phyloP scores from a whole-genome alignment of 1,139 yeast genomes.

The Hansenula lynferdii region DNA sequence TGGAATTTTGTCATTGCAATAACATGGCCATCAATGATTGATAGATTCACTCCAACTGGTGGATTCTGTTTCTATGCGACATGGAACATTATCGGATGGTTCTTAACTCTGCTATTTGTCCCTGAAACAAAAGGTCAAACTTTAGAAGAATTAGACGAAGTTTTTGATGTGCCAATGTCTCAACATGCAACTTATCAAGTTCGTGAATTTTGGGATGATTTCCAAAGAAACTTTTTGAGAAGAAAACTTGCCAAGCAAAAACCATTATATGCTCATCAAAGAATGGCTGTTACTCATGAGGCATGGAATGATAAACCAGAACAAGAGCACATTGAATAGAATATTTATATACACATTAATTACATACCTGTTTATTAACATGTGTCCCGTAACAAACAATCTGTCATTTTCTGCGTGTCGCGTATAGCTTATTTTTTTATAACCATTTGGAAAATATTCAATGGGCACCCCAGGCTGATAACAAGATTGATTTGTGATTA shows the following conservation, averaged over 20 bases:
- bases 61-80: slow-evolving; percentile 86
- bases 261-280: slow-evolving; percentile 47
- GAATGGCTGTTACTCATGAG: slow-evolving; percentile 50
- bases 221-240: slow-evolving; percentile 30
- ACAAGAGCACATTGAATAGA: slow-evolving; percentile 33
- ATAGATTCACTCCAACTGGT: slow-evolving; percentile 64
- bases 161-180: slow-evolving; percentile 46
- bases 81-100: slow-evolving; percentile 70
- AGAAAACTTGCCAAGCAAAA: slow-evolving; percentile 40
- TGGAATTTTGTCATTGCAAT: slow-evolving; percentile 71
- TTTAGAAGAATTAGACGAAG: slow-evolving; percentile 63
- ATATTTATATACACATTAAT: background rate
- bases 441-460: no score
- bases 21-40: slow-evolving; percentile 68
- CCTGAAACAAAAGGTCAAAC: slow-evolving; percentile 66
- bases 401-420: no score
- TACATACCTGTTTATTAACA: background rate
- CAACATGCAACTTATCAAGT: slow-evolving; percentile 53
- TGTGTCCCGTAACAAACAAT: background rate
- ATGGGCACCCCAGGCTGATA: no score
- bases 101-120: slow-evolving; percentile 53
- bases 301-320: slow-evolving; percentile 55
- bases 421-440: no score
- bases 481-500: no score
- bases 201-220: slow-evolving; percentile 24